These are phyloP conservation scores for Lepiota venenata DNA, from an alignment of 768 basidiomycete species.

Conservation along the genomic window DNA sequence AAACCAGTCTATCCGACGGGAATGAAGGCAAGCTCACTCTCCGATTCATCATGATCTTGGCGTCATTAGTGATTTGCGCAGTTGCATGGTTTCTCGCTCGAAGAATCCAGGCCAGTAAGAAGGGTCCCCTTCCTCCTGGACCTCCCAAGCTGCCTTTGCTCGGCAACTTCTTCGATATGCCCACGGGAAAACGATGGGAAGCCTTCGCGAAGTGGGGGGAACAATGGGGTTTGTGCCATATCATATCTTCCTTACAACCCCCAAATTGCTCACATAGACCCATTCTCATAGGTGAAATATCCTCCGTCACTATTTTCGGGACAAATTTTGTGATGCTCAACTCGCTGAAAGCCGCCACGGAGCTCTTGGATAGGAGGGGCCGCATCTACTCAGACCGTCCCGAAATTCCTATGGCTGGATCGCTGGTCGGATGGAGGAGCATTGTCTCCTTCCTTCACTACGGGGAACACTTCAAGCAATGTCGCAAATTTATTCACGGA, in stretches of 20 bases:
- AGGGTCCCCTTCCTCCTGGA: conserved; percentile 29
- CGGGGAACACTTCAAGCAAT: conserved; percentile 50
- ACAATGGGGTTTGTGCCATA: conserved; percentile 26
- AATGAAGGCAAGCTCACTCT: no score
- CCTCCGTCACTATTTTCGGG: conserved; percentile 29
- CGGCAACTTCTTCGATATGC: conserved; percentile 30
- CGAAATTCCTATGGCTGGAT: conserved; percentile 46
- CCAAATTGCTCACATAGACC: neutral
- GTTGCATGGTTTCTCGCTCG: no score
- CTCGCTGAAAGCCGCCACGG: conserved; percentile 24
- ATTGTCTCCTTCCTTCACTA: conserved; percentile 53
- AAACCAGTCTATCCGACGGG: no score
- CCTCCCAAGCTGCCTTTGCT: conserved; percentile 33
- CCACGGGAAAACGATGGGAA: conserved; percentile 23
- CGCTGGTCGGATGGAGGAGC: conserved; percentile 57
- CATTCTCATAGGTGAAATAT: conserved; percentile 29
- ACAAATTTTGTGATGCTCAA: conserved; percentile 37
- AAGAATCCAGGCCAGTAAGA: no score
- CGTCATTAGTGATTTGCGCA: no score
- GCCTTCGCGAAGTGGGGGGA: conserved; percentile 27
- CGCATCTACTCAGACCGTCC: conserved; percentile 54
- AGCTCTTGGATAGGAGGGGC: conserved; percentile 40
- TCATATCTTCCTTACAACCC: neutral
- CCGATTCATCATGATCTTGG: no score
- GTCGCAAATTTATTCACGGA: conserved; percentile 47